Conservation (phyloP, 129 eudicot genomes). For the Erigeron canadensis region DNA sequence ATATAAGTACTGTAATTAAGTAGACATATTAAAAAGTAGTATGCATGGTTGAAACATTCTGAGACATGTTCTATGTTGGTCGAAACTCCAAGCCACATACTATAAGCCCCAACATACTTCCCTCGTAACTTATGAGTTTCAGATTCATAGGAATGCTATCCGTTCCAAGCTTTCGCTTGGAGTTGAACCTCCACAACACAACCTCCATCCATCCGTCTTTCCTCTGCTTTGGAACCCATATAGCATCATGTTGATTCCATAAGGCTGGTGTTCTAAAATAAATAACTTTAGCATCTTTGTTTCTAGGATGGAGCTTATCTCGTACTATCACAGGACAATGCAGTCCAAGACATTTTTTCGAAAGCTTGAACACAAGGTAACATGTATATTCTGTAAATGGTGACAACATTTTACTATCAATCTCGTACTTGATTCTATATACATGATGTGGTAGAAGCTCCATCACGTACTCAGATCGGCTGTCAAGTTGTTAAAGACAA, state of each 20-base stretch:
- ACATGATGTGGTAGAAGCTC: background rate
- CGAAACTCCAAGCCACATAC: too few species aligned
- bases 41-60: too few species aligned
- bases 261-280: background rate
- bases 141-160: background rate
- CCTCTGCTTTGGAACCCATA: too few species aligned
- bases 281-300: background rate
- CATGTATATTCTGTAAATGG: slow-evolving; percentile 13
- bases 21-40: too few species aligned
- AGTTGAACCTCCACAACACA: slow-evolving; percentile 9
- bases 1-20: background rate
- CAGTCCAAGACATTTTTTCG: background rate
- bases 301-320: background rate
- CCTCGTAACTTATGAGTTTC: slow-evolving; percentile 10
- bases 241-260: background rate
- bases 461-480: background rate
- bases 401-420: slow-evolving; percentile 10
- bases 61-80: too few species aligned
- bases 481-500: too few species aligned
- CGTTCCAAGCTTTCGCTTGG: background rate
- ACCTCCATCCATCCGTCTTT: background rate
- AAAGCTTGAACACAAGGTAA: slow-evolving; percentile 27
- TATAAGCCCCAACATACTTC: too few species aligned
- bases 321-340: slow-evolving; percentile 15
- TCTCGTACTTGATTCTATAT: background rate